These are phyloP conservation scores for Hypoxylon trugodes DNA, from an alignment of 495 filamentous ascomycete genomes.

Conservation along the genomic window DNA sequence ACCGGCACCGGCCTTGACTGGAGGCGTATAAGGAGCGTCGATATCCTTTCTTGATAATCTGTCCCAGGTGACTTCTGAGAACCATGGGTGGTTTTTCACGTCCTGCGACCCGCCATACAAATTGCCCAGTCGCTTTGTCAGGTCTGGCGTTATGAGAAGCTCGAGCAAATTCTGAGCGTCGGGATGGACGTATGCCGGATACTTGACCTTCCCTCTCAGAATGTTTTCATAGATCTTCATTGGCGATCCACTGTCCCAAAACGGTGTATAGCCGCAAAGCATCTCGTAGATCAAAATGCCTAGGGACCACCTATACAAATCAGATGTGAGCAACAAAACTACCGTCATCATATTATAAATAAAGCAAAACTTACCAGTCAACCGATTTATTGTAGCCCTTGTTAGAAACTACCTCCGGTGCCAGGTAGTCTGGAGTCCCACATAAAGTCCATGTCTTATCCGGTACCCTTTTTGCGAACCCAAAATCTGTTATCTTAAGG, in stretches of 20 bases:
- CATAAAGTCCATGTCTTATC: constrained; percentile 99
- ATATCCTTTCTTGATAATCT: constrained; percentile 93
- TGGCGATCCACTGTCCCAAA: constrained; percentile 96
- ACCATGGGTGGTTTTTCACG: constrained; percentile 96
- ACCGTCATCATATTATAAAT: not conserved
- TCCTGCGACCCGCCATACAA: constrained; percentile 90
- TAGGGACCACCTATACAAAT: constrained; percentile 85
- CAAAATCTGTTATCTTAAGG: constrained; percentile 98
- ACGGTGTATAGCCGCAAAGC: constrained; percentile 98
- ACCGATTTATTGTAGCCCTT: constrained; percentile 99
- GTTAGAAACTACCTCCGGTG: constrained; percentile 93
- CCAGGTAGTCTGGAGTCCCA: constrained; percentile 97
- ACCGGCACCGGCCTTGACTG: constrained; percentile 88
- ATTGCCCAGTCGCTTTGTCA: constrained; percentile 95
- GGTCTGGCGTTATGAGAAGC: constrained; percentile 89
- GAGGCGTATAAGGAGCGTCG: constrained; percentile 97
- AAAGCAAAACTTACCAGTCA: constrained; percentile 77
- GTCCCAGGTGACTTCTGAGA: constrained; percentile 98
- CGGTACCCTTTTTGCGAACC: constrained; percentile 96
- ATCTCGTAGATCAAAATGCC: constrained; percentile 99
- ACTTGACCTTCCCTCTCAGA: constrained; percentile 90
- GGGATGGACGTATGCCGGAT: constrained; percentile 91
- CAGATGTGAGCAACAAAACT: constrained; percentile 9
- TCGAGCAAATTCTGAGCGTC: constrained; percentile 93
- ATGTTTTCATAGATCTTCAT: constrained; percentile 99